These are phyloP conservation scores for Pythium oligandrum DNA, from an alignment of 352 stramenopile species.

Conservation along the genomic window DNA sequence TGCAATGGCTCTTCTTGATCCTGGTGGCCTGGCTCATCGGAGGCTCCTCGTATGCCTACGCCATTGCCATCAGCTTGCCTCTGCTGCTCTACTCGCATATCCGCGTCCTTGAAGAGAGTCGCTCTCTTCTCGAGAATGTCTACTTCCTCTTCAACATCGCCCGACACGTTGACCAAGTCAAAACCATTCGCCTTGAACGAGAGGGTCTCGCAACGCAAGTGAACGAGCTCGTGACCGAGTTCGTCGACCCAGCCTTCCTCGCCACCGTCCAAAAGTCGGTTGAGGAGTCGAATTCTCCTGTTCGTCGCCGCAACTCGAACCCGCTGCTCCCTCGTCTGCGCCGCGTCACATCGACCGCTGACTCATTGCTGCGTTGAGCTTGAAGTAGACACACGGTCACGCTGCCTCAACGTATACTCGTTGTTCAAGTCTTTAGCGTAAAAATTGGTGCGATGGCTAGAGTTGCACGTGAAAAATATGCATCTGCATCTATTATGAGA, in stretches of 20 bases:
- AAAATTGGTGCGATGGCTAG: too few species aligned
- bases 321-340: conserved; percentile 7
- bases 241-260: conserved; percentile 54
- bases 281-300: conserved; percentile 15
- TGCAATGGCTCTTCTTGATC: conserved; percentile 67
- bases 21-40: conserved; percentile 47
- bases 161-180: conserved; percentile 51
- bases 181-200: conserved; percentile 47
- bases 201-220: conserved; percentile 48
- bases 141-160: conserved; percentile 73
- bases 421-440: too few species aligned
- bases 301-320: conserved; percentile 8
- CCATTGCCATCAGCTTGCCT: conserved; percentile 45
- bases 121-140: conserved; percentile 73
- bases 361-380: conserved; percentile 10
- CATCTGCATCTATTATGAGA: too few species aligned
- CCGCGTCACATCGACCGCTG: conserved; percentile 8
- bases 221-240: conserved; percentile 42
- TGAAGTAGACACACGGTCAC: too few species aligned
- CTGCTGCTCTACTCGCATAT: conserved; percentile 77
- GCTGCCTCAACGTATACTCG: too few species aligned
- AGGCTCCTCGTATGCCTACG: conserved; percentile 53
- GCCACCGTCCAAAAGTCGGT: conserved; percentile 40
- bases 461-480: too few species aligned
- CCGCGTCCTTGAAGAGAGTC: conserved; percentile 69